Evolutionary conservation across 352 stramenopile genomes (phyloP), one percentile per base, ranked within the genome.

Genomic region (Phytophthora pini): DNA sequence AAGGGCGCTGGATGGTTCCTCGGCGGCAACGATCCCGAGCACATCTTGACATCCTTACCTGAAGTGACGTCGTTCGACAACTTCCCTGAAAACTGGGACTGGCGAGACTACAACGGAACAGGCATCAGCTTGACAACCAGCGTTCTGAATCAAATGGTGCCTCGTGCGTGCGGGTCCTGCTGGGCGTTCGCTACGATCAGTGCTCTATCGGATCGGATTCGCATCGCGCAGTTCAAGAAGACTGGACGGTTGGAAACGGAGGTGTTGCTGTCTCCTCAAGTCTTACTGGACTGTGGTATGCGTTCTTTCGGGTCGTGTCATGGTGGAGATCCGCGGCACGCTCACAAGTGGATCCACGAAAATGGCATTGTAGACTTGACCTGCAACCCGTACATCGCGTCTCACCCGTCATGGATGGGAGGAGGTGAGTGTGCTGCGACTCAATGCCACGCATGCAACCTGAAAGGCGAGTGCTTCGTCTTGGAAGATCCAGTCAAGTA

Each of bases 301-400:
- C 82, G 83, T 5, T 91, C 81, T 2, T 93, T 93, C 44, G 82
- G 85, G 12, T 93, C 85, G 48, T 92, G 85, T 61, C 80, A 76
- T 17, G 85, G 85, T n/a, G 85, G 85, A n/a, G 85, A 93, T 27
- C 84, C 84, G 12, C 77, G 84, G n/a, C 88, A 88, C 40, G 84
- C 84, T 17, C 84, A 93, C 72, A 88, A 93, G 63, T 93, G 85
- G 85, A 93, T 93, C 58, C 79, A 90, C 39, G 81, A 91, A 63
- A 89, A 93, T 40, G 85, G 85, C 39, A 92, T 93, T 50, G 85
- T 93, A 8, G 85, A 93, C 65, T 76, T 76, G 72, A 93, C 85
- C 4, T 93, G 85, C 56, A 93, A 88, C 51, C 85, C 85, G 55
- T 93, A 93, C 68, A 92, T 93, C 20, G 85, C 85, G 10, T 82